Conservation (phyloP, 768 basidiomycete species). For the Lentinula aciculospora region DNA sequence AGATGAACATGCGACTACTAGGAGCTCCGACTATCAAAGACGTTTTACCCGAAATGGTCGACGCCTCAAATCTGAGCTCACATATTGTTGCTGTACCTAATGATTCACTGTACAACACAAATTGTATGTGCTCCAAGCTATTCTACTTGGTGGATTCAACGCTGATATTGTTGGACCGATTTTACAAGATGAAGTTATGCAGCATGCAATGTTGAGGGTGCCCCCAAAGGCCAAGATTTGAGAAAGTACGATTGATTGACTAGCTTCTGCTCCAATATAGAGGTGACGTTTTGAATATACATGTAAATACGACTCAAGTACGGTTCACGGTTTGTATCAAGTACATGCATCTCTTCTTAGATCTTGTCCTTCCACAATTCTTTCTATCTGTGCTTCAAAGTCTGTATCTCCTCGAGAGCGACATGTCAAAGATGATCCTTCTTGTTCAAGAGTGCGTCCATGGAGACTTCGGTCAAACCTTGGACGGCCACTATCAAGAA, state of each 20-base stretch:
- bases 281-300: not conserved
- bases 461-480: not conserved
- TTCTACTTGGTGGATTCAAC: not conserved
- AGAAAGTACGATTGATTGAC: not conserved
- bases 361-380: no score
- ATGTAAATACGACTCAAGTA: no score
- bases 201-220: constrained; percentile 33
- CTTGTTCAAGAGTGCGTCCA: not conserved
- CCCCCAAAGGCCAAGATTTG: constrained; percentile 15
- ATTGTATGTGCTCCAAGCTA: constrained; percentile 47
- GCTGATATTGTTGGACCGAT: not conserved
- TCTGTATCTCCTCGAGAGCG: no score
- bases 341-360: no score
- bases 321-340: no score
- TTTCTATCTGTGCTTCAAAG: no score
- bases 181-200: constrained; percentile 35
- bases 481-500: not conserved
- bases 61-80: constrained; percentile 60
- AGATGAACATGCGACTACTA: constrained; percentile 94
- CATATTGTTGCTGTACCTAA: constrained; percentile 66
- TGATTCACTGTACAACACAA: constrained; percentile 71
- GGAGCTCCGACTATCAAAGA: constrained; percentile 80
- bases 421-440: no score
- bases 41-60: constrained; percentile 86
- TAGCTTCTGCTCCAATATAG: not conserved